Base-by-base conservation (phyloP, 139 green algal species). In the Tetratostichococcus sp. region DNA sequence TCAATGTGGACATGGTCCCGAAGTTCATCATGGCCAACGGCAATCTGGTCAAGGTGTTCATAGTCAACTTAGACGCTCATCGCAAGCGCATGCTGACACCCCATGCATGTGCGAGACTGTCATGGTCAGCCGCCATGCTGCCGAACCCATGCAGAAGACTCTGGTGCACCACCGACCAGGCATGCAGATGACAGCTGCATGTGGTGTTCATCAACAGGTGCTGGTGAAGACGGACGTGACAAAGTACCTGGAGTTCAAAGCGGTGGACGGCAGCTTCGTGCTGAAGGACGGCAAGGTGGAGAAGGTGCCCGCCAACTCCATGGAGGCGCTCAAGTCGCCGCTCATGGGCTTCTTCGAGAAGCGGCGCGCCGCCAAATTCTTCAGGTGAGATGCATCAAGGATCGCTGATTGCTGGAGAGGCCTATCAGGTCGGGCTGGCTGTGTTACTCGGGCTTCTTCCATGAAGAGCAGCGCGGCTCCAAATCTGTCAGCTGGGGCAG, bases 261-360 rank as follows among this genome's bases (percentile, higher is more conserved):
- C 93, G 1, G 93, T 97, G 57, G 96, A 99, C 69, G 96, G 96
- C 34, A 92, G 79, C 72, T 99, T 89, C 77, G 96, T 99, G 75
- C 77, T 97, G 50, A 91, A 87, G 75, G 95, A 97, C 82, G 88
- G 85, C 69, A 89, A 91, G 68, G 92, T 99, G 32, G 85, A 96
- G 75, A 97, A 97, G 82, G 90, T 98, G 67, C 95, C 95, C 11
- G 91, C 92, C 22, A 97, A 90, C 23, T 92, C 98, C 81, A 90
- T 91, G 74, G 96, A 99, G 84, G 96, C 96, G 1, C 82, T 99
- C 11, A 86, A 82, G 59, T 96, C 89, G 1, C 86, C 91, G 14
- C 88, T 99, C 31, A 95, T 99, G 90, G 95, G 96, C 14, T 78
- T 99, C 30, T 98, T 99, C 80, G 96, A 99, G 83, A 99, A 99